Conservation (phyloP, 371 early-diverging fungal species). For the Mortierella sp. region DNA sequence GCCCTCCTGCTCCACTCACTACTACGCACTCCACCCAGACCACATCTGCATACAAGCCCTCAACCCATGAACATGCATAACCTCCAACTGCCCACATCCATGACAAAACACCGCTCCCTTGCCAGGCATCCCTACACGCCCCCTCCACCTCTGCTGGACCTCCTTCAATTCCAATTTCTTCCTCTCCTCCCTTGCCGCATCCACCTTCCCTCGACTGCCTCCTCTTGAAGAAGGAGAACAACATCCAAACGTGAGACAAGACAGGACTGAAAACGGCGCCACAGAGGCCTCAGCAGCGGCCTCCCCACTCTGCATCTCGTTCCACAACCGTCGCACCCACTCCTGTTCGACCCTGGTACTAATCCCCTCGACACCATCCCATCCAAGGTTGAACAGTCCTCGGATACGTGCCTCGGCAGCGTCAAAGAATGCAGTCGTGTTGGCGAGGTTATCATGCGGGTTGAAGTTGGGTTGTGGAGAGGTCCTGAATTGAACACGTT, state of each 20-base stretch:
- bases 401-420: conserved; percentile 26
- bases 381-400: conserved; percentile 26
- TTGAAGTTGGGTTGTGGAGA: conserved; percentile 13
- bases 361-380: conserved; percentile 49
- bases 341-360: conserved; percentile 28
- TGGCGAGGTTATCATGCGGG: conserved; percentile 30
- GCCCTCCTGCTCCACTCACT: too few relatives aligned
- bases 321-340: conserved; percentile 44
- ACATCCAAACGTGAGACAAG: conserved; percentile 14
- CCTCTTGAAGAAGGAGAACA: not conserved
- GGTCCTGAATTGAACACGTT: conserved; percentile 44
- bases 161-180: conserved; percentile 27
- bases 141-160: conserved; percentile 39
- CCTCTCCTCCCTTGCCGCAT: conserved; percentile 27
- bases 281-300: conserved; percentile 27
- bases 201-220: not conserved
- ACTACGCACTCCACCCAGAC: conserved; percentile 29
- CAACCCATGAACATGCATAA: conserved; percentile 56
- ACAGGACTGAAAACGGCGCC: conserved; percentile 2
- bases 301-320: conserved; percentile 32
- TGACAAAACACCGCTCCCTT: conserved; percentile 34
- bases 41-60: conserved; percentile 36
- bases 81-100: conserved; percentile 43
- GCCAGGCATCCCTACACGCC: conserved; percentile 33
- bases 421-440: conserved; percentile 28